Conservation (phyloP, 1,284 basidiomycete genomes). For the Marasmius tenuissimus region DNA sequence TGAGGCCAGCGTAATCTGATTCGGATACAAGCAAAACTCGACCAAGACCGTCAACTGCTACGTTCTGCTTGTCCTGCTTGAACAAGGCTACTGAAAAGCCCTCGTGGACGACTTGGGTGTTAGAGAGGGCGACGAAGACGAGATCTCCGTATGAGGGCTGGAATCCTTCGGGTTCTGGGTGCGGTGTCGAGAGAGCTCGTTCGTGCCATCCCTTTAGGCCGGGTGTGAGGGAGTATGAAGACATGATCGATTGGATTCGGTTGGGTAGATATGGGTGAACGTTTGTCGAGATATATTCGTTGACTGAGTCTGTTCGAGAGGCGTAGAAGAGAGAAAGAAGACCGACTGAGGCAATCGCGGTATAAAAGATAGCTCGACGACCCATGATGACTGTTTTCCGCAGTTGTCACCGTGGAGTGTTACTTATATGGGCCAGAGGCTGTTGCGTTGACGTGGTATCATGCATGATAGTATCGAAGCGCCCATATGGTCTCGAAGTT, state of each 20-base stretch:
- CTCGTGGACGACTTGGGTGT: constrained; percentile 37
- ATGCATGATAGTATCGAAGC: no score
- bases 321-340: not conserved
- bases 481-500: no score
- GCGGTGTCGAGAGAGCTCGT: constrained; percentile 25
- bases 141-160: constrained; percentile 32
- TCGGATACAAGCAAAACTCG: constrained; percentile 31
- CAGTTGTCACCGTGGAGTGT: no score
- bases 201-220: constrained; percentile 30
- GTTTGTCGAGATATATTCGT: not conserved
- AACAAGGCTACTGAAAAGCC: constrained; percentile 47
- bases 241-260: not conserved
- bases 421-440: no score
- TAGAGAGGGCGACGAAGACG: constrained; percentile 36
- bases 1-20: constrained; percentile 34
- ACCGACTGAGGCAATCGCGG: not conserved
- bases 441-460: no score
- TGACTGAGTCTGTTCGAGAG: not conserved
- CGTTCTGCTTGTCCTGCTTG: constrained; percentile 21
- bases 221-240: not conserved
- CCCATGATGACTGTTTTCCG: no score
- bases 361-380: not conserved
- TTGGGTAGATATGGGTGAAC: not conserved
- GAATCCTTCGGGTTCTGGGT: constrained; percentile 32
- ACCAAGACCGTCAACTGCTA: constrained; percentile 42